Conservation (phyloP, 2,329 filamentous ascomycete genomes). For the Ophiostoma novo-ulmi region DNA sequence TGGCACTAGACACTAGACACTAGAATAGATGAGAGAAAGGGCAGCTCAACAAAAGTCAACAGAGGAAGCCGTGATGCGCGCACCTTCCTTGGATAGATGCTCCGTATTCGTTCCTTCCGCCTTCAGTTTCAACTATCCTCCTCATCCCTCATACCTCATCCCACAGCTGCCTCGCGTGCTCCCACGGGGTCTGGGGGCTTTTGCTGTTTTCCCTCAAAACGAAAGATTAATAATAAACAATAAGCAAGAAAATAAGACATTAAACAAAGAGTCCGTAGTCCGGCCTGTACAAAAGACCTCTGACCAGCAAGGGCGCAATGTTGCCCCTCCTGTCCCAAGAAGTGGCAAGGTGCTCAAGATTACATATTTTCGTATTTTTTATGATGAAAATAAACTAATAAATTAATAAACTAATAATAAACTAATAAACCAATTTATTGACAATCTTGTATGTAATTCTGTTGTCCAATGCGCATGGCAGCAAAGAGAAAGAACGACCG, state of each 20-base stretch:
- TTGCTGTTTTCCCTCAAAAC: background rate
- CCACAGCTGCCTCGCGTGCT: conserved; percentile 1
- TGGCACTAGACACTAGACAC: background rate
- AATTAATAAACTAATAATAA: background rate
- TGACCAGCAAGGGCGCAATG: conserved; percentile 3
- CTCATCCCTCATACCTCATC: background rate
- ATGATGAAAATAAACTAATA: too few species aligned
- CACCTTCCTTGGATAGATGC: background rate
- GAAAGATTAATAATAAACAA: background rate
- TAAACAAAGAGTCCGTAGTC: conserved; percentile 3
- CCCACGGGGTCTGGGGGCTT: conserved; percentile 1
- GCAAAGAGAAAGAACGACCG: background rate
- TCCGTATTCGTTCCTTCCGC: background rate
- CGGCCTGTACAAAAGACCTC: background rate
- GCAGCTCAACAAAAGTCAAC: too few species aligned
- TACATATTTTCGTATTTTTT: background rate
- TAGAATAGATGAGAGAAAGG: background rate
- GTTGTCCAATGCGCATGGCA: too few species aligned
- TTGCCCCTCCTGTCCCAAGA: background rate
- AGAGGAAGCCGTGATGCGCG: background rate
- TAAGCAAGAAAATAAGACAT: background rate
- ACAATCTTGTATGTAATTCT: background rate
- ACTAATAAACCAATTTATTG: background rate
- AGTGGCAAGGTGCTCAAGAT: background rate
- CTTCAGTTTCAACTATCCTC: background rate